Conservation (phyloP, 805 yeast species). For the Sugiyamaella mastotermitis region DNA sequence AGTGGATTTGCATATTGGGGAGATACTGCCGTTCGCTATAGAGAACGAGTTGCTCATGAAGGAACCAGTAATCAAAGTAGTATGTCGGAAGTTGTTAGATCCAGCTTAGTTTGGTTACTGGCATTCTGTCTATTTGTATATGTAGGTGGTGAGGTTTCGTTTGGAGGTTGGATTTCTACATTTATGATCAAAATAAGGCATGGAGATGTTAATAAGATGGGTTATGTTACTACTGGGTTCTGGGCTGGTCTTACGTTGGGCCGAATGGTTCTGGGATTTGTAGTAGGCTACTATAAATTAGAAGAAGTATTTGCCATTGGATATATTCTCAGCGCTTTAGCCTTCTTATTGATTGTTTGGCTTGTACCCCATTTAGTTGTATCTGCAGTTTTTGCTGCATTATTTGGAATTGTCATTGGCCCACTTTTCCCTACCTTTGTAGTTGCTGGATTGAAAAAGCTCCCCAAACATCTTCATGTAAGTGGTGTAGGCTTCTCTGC, state of each 20-base stretch:
- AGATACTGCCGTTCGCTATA: slow-evolving; percentile 19
- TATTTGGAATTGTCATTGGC: slow-evolving; percentile 57
- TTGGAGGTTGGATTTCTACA: slow-evolving; percentile 69
- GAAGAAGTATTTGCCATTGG: slow-evolving; percentile 18
- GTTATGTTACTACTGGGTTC: slow-evolving; percentile 62
- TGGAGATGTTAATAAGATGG: slow-evolving; percentile 42
- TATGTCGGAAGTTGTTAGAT: slow-evolving; percentile 10
- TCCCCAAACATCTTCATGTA: slow-evolving; percentile 57
- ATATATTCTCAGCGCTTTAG: slow-evolving; percentile 33
- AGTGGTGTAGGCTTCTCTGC: slow-evolving; percentile 69
- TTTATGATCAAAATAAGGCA: slow-evolving; percentile 51
- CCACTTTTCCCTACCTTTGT: slow-evolving; percentile 72
- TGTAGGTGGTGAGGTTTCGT: slow-evolving; percentile 62
- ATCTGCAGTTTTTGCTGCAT: slow-evolving; percentile 41
- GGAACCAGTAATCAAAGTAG: not conserved
- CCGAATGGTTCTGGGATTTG: slow-evolving; percentile 41
- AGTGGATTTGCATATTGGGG: slow-evolving; percentile 40
- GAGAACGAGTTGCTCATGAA: slow-evolving; percentile 1
- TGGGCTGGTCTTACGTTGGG: slow-evolving; percentile 71
- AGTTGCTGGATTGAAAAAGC: slow-evolving; percentile 51
- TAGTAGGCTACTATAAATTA: slow-evolving; percentile 26
- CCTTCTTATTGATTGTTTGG: slow-evolving; percentile 43
- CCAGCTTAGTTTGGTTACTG: slow-evolving; percentile 34
- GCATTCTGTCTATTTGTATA: slow-evolving; percentile 54
- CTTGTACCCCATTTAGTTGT: slow-evolving; percentile 38